Evolutionary conservation across 108 stramenopile genomes (phyloP).

Genomic region (Pseudonitzschia multistriata): DNA sequence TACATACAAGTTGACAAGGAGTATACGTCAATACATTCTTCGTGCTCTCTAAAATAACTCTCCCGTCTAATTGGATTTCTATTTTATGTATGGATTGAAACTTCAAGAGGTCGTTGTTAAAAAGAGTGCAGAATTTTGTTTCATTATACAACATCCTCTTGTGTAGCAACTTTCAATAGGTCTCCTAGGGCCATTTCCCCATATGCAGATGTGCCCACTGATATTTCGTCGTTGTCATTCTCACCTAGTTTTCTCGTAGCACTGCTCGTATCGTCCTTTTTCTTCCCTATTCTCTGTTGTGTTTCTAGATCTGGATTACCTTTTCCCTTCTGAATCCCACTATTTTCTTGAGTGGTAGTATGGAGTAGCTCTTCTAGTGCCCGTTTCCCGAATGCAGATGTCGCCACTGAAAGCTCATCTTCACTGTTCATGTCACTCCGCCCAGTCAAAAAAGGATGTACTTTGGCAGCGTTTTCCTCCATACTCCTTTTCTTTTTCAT

Average conservation of each 20-base stretch:
- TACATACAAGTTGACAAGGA: background rate
- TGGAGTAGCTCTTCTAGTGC: slow-evolving; percentile 10
- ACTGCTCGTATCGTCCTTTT: background rate
- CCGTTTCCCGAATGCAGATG: slow-evolving; percentile 1
- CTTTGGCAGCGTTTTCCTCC: background rate
- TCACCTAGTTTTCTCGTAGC: background rate
- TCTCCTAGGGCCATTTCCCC: slow-evolving; percentile 2
- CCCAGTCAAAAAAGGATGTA: background rate
- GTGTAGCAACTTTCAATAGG: background rate
- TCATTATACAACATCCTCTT: background rate
- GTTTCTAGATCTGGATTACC: background rate
- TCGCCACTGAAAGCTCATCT: slow-evolving; percentile 17
- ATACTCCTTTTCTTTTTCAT: background rate
- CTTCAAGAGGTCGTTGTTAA: too few species aligned
- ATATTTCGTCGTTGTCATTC: background rate
- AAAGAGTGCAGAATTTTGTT: too few species aligned
- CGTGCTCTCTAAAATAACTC: too few species aligned
- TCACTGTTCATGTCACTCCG: background rate
- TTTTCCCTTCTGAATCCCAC: background rate
- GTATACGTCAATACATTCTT: background rate
- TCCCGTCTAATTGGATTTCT: too few species aligned
- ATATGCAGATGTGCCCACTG: slow-evolving; percentile 10
- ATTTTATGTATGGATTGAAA: too few species aligned
- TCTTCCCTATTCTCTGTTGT: background rate
- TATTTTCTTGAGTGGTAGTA: background rate